Evolutionary conservation across 352 stramenopile species (phyloP), one percentile per base, ranked within the genome.

Genomic region (Elongisporangium senticosum): DNA sequence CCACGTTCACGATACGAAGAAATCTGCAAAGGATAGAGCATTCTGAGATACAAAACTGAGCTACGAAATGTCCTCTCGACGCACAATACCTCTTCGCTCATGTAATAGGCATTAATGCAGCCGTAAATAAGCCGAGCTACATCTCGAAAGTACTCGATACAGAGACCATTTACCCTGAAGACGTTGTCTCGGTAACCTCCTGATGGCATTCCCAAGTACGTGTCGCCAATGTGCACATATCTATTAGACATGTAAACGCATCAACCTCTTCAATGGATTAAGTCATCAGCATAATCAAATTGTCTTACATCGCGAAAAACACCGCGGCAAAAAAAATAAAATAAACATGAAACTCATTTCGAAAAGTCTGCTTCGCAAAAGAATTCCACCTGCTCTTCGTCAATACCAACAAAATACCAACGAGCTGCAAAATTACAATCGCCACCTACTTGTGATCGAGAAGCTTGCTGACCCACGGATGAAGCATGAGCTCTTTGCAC

Each of bases 311-410:
- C 24, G 81, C 79, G 51, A 89, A 55, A 56, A 93, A 93, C 13
- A 90, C 70, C 0, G 83, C 62, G 22, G 84, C 55, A 56, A 93
- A 93, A 56, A 89, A 93, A 4, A 89, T 60, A 20, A 83, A 83
- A 56, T 93, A 93, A 6, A 91, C 59, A 52, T 88, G 83, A 22
- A 93, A 90, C 37, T 93, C 75, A 5, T 65, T 84, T 0, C 79
- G 70, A 69, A 91, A 91, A 20, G 71, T 86, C 49, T 87, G 65
- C 17, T 69, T 59, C 10, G 71, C 85, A 62, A 91, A 91, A 3
- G 77, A 87, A 51, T 93, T 77, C 83, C 83, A 93, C 56, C 83
- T 93, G 48, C 6, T 10, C 0, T 11, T 15, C 53, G 23, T 26
- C 17, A 28, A 13, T n/a, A 50, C 47, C 55, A 11, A 56, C 11